Evolutionary conservation across 768 basidiomycete species (phyloP), one percentile per base, ranked within the genome.

Genomic region (Sarcodon aspratus): DNA sequence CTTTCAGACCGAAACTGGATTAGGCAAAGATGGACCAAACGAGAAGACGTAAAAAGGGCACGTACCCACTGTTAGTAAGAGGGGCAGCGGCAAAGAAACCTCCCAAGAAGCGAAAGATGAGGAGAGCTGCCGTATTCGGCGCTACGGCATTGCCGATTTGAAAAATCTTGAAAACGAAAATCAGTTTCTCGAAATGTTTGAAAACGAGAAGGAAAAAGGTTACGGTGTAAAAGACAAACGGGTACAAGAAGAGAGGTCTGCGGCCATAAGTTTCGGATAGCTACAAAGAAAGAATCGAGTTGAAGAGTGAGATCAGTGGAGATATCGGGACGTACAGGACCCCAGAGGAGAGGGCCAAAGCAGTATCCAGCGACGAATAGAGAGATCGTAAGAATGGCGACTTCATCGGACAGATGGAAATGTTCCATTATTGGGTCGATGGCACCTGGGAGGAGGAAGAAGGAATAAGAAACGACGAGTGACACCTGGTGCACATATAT

Each of bases 311-410:
- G 13, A 13, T 8, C 9, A 42, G 15, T n/a, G 15, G 7, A 9
- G 7, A 13, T 42, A 17, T 42, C 40, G 40, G 27, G 40, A 42
- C 40, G 15, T 13, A 42, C 40, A 2, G 78, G 78, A 0, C 70
- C 78, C 79, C 77, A 84, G 4, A 79, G 43, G 7, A 80, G 59
- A 3, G 80, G 80, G 0, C 81, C 81, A 17, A 81, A 68, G 52
- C 74, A 78, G 55, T 80, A 83, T n/a, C 82, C 82, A n/a, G 69
- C 70, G 11, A 84, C 73, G 59, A 82, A 84, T 4, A 84, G 68
- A 2, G 82, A 74, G 33, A 83, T 69, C 0, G 73, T 74, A 44
- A 83, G 67, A 8, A 68, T 71, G 6, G 66, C 78, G 21, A 79
- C 68, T 57, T 75, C 78, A 32, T 63, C 15, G 6, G 73, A 70